phyloP scores from a whole-genome alignment of 768 basidiomycete species.

The Fibroporia radiculosa region DNA sequence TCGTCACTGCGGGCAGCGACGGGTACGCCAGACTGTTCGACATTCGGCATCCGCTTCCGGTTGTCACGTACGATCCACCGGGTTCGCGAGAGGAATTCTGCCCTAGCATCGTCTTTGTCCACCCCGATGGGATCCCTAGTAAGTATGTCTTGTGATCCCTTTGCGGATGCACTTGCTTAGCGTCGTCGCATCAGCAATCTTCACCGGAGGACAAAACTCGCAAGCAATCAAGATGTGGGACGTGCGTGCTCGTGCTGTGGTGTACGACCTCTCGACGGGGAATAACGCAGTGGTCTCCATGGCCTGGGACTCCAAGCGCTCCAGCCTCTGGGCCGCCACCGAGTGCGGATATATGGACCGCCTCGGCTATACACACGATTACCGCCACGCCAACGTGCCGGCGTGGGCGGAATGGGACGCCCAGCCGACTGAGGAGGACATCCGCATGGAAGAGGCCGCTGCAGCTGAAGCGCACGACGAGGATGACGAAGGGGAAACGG shows the following conservation, averaged over 20 bases:
- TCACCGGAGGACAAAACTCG: slow-evolving; percentile 21
- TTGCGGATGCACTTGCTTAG: not conserved
- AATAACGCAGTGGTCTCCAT: slow-evolving; percentile 31
- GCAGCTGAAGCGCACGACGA: slow-evolving; percentile 11
- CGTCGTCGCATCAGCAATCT: slow-evolving; percentile 15
- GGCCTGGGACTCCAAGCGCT: slow-evolving; percentile 24
- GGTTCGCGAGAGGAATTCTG: slow-evolving; percentile 12
- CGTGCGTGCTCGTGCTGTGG: slow-evolving; percentile 22
- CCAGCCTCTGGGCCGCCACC: slow-evolving; percentile 28
- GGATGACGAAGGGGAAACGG: slow-evolving; percentile 8
- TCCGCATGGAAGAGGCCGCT: not conserved
- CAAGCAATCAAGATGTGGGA: slow-evolving; percentile 36
- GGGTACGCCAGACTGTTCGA: slow-evolving; percentile 33
- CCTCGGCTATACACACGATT: slow-evolving; percentile 16
- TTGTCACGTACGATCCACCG: slow-evolving; percentile 24
- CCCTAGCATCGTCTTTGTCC: slow-evolving; percentile 19
- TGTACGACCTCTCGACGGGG: slow-evolving; percentile 37
- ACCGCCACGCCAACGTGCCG: slow-evolving; percentile 14
- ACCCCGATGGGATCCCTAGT: slow-evolving; percentile 34
- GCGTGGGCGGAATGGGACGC: slow-evolving; percentile 2
- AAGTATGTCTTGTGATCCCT: not conserved
- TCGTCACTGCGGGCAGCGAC: slow-evolving; percentile 29
- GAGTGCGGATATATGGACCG: slow-evolving; percentile 23
- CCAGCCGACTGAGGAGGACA: not conserved
- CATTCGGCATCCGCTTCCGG: slow-evolving; percentile 27